A percentile compares a stretch with the other conserved stretches of the same genome.
phyloP scores from a whole-genome alignment of 148 eudicot genomes.

The Beta vulgaris region DNA sequence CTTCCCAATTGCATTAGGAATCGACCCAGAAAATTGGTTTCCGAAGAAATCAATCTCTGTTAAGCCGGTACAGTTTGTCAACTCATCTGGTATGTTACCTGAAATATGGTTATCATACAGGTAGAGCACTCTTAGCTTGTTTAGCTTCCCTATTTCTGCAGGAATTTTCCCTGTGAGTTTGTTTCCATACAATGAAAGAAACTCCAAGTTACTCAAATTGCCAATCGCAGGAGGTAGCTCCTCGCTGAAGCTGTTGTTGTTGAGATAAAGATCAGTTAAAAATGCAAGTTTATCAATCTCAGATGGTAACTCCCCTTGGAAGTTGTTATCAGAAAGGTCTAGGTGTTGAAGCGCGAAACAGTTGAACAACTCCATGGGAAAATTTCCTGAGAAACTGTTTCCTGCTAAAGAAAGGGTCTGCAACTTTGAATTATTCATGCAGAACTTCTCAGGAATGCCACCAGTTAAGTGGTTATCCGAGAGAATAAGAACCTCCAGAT shows the following conservation, averaged over 20 bases:
- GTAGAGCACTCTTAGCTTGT: constrained; percentile 52
- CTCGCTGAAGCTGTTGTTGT: constrained; percentile 80
- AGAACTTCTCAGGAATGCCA: constrained; percentile 41
- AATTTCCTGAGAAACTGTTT: constrained; percentile 55
- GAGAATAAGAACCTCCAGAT: constrained; percentile 54
- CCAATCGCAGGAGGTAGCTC: constrained; percentile 63
- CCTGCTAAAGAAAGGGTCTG: constrained; percentile 44
- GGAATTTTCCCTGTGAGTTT: constrained; percentile 65
- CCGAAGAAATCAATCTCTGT: constrained; percentile 76
- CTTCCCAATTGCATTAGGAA: constrained; percentile 69
- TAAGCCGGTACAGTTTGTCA: constrained; percentile 68
- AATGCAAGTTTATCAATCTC: constrained; percentile 43
- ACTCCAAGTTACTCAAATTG: constrained; percentile 58
- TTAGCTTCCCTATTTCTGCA: constrained; percentile 59
- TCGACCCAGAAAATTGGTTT: constrained; percentile 59
- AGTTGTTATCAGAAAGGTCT: constrained; percentile 66
- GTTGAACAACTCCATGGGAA: constrained; percentile 51
- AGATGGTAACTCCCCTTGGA: constrained; percentile 57
- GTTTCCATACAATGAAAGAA: constrained; percentile 55
- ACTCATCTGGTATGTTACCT: constrained; percentile 67
- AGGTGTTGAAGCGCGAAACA: constrained; percentile 60
- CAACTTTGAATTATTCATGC: constrained; percentile 42
- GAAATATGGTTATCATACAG: constrained; percentile 79
- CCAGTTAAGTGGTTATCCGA: constrained; percentile 55
- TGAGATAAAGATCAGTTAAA: constrained; percentile 77